phyloP scores from a whole-genome alignment of 148 eudicot genomes.

The Drosera capensis region DNA sequence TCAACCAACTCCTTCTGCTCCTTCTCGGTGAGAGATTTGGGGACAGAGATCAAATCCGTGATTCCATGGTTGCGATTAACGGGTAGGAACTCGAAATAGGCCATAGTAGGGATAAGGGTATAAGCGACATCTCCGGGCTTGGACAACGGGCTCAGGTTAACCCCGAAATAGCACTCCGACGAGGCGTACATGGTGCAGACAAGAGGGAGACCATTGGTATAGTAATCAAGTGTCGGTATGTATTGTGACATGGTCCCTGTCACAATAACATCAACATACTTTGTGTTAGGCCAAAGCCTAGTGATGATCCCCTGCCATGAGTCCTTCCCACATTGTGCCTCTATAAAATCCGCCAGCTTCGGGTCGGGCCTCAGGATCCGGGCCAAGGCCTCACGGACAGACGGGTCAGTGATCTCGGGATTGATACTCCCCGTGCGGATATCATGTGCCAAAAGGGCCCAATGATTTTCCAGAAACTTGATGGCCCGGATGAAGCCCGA shows the following conservation, averaged over 20 bases:
- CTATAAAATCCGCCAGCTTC: conserved; percentile 44
- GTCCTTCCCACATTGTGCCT: conserved; percentile 27
- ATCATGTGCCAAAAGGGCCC: conserved; percentile 31
- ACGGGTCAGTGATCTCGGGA: conserved; percentile 35
- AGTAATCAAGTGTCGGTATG: conserved; percentile 53
- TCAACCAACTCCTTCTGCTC: conserved; percentile 57
- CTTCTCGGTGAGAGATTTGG: conserved; percentile 46
- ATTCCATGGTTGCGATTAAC: conserved; percentile 37
- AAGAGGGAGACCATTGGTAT: conserved; percentile 56
- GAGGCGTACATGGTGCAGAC: conserved; percentile 84
- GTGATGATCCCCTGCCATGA: conserved; percentile 64
- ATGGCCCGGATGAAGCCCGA: conserved; percentile 87
- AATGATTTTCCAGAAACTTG: conserved; percentile 50
- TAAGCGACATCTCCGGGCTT: conserved; percentile 63
- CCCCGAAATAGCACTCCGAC: conserved; percentile 71
- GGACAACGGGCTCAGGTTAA: conserved; percentile 59
- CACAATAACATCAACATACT: conserved; percentile 68
- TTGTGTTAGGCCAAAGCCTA: conserved; percentile 69
- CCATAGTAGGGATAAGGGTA: conserved; percentile 65
- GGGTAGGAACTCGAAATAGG: conserved; percentile 64
- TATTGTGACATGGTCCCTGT: conserved; percentile 85
- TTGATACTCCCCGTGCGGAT: conserved; percentile 37
- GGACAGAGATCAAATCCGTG: conserved; percentile 24
- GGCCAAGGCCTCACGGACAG: conserved; percentile 30
- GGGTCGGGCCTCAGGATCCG: conserved; percentile 44